Base-by-base conservation (phyloP, 2,329 filamentous ascomycete genomes). In the Phyllosticta paracitricarpa region DNA sequence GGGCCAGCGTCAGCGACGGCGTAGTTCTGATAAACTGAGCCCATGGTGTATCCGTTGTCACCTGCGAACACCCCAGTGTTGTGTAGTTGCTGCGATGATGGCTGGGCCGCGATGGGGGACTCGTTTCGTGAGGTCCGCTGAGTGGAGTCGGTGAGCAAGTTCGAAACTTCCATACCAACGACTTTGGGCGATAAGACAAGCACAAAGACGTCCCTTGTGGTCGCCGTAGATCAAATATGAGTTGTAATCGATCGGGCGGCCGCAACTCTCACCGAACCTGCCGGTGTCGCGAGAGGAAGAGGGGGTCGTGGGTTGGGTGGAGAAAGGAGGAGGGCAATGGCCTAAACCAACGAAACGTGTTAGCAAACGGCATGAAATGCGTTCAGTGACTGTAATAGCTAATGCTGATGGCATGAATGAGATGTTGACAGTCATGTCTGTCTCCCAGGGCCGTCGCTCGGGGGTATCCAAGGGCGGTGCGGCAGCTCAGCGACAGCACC, bases 241-340 rank as follows among this genome's bases (percentile, higher is more conserved):
- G 25, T 62, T 22, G 59, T 58, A 56, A 35, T 56, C 52, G 56
- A 28, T 30, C 51, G 52, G 40, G 55, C 28, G 53, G 25, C 40
- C 53, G 48, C 30, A 53, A 55, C 30, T 56, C 52, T 65, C 66
- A 71, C 71, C 69, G 70, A 71, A 68, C 67, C 69, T 67, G 71
- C 71, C 71, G 70, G 71, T 72, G 72, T 75, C 71, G 72, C 71
- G 73, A 74, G 66, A 40, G 17, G 56, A 58, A 62, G 60, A 62
- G 60, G 60, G 70, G 68, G 63, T 67, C 62, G 69, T 65, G 64
- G 66, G 61, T 57, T 61, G 56, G 68, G 66, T 67, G 64, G 66
- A 68, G 68, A 68, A 68, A 68, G 67, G 69, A 66, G 63, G 63
- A 65, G 68, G 68, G 67, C 67, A 67, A 62, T 64, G 59, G 59